Evolutionary conservation across 352 stramenopile species (phyloP), one percentile per base, ranked within the genome.

Genomic region (Globisporangium orthogonon): DNA sequence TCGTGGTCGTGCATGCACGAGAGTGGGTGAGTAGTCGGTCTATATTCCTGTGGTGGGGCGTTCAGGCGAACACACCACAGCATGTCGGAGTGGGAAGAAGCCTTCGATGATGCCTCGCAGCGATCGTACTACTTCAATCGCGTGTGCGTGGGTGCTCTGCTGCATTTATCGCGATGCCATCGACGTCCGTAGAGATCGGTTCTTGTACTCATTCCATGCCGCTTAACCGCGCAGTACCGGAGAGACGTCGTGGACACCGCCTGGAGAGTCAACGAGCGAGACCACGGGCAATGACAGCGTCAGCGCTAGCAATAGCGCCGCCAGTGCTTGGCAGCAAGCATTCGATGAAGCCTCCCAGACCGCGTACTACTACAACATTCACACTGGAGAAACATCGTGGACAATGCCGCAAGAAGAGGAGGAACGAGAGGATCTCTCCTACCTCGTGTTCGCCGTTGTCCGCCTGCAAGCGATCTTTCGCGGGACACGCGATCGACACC

Each of bases 271-370:
- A 1, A 65, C 67, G 31, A 55, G 55, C 18, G 61, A 71, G 48
- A 45, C 33, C 0, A 2, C 5, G 31, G 37, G 2, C 45, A 50
- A 28, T 17, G 5, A 9, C 45, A 14, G 18, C n/a, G 23, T 23
- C 23, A 23, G 23, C 23, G 49, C 11, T 54, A 33, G 31, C 28
- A 29, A 46, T 44, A 7, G 72, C 63, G 60, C n/a, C 5, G 4
- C 33, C 33, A 23, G 23, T 23, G 4, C 33, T 11, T 91, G 82
- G 82, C 62, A 73, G 17, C 67, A 87, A 49, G 71, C 72, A 15
- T 86, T 87, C 37, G 82, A 91, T 48, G 71, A 89, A 48, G 65
- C 65, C n/a, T 88, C 82, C 10, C 75, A 89, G 50, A 81, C 63
- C 4, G 60, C 58, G 4, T 91, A 88, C 52, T 91, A 87, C 67